Conservation (phyloP, 441 rosid species). For the Croton setiger region DNA sequence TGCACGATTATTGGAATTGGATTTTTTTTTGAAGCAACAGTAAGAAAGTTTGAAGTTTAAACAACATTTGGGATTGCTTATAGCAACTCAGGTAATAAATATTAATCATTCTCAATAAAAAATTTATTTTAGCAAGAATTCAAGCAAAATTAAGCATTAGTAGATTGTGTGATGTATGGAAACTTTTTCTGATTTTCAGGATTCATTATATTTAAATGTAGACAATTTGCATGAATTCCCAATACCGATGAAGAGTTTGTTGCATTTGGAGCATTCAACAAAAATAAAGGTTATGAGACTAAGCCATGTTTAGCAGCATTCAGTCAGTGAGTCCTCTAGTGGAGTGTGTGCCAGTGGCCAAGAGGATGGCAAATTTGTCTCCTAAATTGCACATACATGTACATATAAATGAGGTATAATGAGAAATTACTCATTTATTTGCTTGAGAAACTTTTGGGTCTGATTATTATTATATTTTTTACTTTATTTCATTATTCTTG, state of each 20-base stretch:
- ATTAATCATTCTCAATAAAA: background rate
- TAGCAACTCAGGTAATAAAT: conserved; percentile 23
- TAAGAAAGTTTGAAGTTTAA: conserved; percentile 12
- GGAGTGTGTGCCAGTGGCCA: background rate
- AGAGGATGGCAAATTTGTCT: background rate
- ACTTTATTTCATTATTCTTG: background rate
- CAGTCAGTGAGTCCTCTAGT: too few relatives aligned
- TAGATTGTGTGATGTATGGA: conserved; percentile 11
- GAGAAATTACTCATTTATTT: background rate
- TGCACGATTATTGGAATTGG: conserved; percentile 19
- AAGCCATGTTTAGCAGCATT: background rate
- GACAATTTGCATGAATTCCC: background rate
- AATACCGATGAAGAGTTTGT: background rate
- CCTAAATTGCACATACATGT: background rate
- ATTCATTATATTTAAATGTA: background rate
- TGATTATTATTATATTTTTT: background rate
- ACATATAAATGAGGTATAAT: background rate
- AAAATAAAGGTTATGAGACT: background rate
- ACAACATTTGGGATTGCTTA: conserved; percentile 9
- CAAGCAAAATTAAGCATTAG: background rate
- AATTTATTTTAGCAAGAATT: background rate
- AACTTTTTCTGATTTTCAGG: conserved; percentile 25
- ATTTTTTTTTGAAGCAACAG: conserved; percentile 20
- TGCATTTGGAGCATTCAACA: background rate
- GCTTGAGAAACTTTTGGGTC: background rate